Evolutionary conservation across 352 stramenopile species (phyloP).

Genomic region (Pythium dissotocum): DNA sequence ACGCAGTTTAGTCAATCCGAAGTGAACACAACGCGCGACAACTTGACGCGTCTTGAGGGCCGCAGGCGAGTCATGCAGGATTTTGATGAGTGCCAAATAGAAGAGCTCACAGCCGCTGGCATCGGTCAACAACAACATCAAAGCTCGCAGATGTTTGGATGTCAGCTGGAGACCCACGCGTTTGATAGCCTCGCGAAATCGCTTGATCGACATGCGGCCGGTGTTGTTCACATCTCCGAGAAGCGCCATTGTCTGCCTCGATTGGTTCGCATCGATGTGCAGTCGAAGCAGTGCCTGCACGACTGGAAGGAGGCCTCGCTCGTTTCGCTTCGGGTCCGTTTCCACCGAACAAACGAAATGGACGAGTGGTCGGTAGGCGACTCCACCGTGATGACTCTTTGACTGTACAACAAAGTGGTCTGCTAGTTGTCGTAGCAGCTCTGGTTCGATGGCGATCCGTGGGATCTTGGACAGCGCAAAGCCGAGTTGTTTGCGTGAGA

Average conservation of each 20-base stretch:
- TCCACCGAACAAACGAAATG: constrained; percentile 48
- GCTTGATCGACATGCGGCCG: constrained; percentile 41
- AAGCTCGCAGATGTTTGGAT: constrained; percentile 42
- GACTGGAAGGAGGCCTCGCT: constrained; percentile 27
- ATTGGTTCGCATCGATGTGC: constrained; percentile 36
- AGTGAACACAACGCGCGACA: constrained; percentile 36
- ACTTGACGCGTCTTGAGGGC: constrained; percentile 28
- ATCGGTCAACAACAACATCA: constrained; percentile 51
- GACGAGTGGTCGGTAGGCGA: constrained; percentile 48
- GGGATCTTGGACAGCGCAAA: constrained; percentile 54
- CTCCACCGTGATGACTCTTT: constrained; percentile 8
- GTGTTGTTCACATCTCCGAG: constrained; percentile 52
- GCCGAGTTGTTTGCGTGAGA: constrained; percentile 53
- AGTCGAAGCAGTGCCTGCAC: constrained; percentile 33
- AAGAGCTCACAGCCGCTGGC: constrained; percentile 48
- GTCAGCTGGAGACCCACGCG: constrained; percentile 39
- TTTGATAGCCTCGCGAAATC: constrained; percentile 43
- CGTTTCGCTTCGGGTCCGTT: constrained; percentile 34
- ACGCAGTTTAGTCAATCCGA: constrained; percentile 42
- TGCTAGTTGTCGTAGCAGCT: constrained; percentile 41
- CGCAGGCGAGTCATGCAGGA: constrained; percentile 31
- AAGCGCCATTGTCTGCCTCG: constrained; percentile 37
- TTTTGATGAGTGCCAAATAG: constrained; percentile 48
- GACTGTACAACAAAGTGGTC: constrained; percentile 40
- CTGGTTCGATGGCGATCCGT: constrained; percentile 41